Conservation (phyloP, 2,329 filamentous ascomycete species). For the Fusarium tricinctum region DNA sequence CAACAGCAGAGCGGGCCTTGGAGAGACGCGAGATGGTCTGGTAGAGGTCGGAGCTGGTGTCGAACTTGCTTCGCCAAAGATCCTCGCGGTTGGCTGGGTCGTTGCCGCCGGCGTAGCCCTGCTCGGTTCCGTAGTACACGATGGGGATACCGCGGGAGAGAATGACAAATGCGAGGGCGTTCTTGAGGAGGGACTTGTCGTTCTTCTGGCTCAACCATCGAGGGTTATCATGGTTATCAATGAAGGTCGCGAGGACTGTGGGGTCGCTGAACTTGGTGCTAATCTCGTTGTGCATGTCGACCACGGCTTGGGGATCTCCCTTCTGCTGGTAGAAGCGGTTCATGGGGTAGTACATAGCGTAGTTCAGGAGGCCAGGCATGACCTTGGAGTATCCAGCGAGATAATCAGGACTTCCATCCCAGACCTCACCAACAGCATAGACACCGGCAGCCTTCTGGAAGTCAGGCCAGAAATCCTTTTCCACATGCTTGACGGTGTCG, state of each 20-base stretch:
- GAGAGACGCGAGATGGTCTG: slow-evolving; percentile 37
- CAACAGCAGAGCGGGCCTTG: slow-evolving; percentile 20
- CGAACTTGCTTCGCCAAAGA: slow-evolving; percentile 68
- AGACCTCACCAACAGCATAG: slow-evolving; percentile 73
- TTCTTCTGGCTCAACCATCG: slow-evolving; percentile 66
- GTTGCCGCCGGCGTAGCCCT: slow-evolving; percentile 65
- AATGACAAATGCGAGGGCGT: slow-evolving; percentile 72
- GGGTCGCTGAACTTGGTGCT: slow-evolving; percentile 52
- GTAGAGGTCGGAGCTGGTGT: slow-evolving; percentile 28
- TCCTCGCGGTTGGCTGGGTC: slow-evolving; percentile 70
- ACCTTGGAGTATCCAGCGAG: slow-evolving; percentile 66
- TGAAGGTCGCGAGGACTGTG: slow-evolving; percentile 59
- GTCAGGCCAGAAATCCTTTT: slow-evolving; percentile 68
- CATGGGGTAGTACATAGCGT: slow-evolving; percentile 63
- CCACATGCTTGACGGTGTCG: slow-evolving; percentile 73
- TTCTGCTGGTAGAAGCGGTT: slow-evolving; percentile 57
- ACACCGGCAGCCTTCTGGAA: slow-evolving; percentile 69
- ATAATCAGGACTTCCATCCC: slow-evolving; percentile 65
- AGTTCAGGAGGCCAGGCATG: slow-evolving; percentile 73
- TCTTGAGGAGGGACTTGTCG: slow-evolving; percentile 70
- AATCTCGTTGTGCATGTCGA: slow-evolving; percentile 56
- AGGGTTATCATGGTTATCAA: slow-evolving; percentile 71
- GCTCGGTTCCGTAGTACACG: slow-evolving; percentile 76
- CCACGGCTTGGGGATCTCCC: slow-evolving; percentile 57
- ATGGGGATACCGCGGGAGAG: slow-evolving; percentile 73